A percentile compares a stretch with the other conserved stretches of the same genome.
phyloP scores from a whole-genome alignment of 2,329 filamentous ascomycete genomes.

The Tricladium varicosporioides region DNA sequence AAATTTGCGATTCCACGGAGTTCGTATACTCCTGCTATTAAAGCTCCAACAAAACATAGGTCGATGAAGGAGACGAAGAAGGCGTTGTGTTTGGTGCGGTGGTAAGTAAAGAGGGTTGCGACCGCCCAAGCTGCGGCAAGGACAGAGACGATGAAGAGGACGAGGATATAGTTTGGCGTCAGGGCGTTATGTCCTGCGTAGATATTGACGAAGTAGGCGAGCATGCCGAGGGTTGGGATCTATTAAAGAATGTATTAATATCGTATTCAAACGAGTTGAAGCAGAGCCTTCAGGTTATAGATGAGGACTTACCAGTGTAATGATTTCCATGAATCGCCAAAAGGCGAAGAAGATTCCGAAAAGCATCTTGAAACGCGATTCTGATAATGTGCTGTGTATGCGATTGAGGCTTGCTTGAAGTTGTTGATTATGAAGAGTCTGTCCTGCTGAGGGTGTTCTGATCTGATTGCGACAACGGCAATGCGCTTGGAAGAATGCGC shows the following conservation, averaged over 20 bases:
- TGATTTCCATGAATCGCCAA: constrained; percentile 60
- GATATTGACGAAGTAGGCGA: constrained; percentile 63
- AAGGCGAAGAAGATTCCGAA: constrained; percentile 63
- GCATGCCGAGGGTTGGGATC: constrained; percentile 66
- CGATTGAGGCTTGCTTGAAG: background rate
- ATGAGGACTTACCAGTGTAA: constrained; percentile 54
- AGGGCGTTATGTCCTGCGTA: constrained; percentile 56
- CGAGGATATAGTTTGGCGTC: constrained; percentile 60
- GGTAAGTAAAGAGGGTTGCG: constrained; percentile 65
- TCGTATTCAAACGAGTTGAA: background rate
- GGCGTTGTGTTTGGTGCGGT: constrained; percentile 59
- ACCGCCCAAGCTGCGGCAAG: constrained; percentile 62
- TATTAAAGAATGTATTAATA: constrained; percentile 32
- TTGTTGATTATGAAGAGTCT: background rate
- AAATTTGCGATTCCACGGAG: constrained; percentile 57
- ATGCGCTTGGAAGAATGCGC: background rate
- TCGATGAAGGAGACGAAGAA: constrained; percentile 60
- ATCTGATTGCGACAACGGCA: background rate
- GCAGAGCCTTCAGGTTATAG: too few species aligned
- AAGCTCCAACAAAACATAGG: constrained; percentile 59
- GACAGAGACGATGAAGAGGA: constrained; percentile 66
- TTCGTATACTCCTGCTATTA: constrained; percentile 61
- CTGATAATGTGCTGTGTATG: background rate
- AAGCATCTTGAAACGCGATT: constrained; percentile 45
- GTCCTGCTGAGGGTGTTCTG: background rate